Evolutionary conservation across 768 basidiomycete genomes (phyloP).

Genomic region (Hygrophoropsis aurantiaca): DNA sequence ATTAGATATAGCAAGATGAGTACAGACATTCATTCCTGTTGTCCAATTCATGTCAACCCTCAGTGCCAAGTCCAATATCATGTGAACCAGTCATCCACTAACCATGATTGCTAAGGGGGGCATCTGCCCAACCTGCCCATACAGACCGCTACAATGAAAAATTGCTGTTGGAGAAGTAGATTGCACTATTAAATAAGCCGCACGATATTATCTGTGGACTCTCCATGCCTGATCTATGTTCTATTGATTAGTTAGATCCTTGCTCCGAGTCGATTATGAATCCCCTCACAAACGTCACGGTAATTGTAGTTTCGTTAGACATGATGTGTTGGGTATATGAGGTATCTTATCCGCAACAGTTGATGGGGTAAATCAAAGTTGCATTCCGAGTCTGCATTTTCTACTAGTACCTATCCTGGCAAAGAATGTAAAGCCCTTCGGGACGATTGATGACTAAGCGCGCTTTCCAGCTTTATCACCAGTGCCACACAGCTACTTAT

Average conservation of each 20-base stretch:
- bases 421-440: too few species aligned
- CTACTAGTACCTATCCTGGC: too few species aligned
- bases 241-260: background rate
- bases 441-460: too few species aligned
- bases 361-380: too few species aligned
- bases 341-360: too few species aligned
- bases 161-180: background rate
- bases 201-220: conserved; percentile 76
- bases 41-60: conserved; percentile 4
- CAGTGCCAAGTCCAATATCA: background rate
- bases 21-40: conserved; percentile 56
- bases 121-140: conserved; percentile 79
- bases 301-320: conserved; percentile 12
- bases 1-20: background rate
- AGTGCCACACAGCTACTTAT: too few species aligned
- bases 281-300: conserved; percentile 27
- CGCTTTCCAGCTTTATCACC: too few species aligned
- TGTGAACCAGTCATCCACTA: conserved; percentile 20
- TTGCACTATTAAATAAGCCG: conserved; percentile 12
- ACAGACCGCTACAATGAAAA: conserved; percentile 36
- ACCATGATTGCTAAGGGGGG: conserved; percentile 77
- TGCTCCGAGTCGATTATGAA: too few species aligned
- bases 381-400: too few species aligned
- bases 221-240: conserved; percentile 68
- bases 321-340: too few species aligned